phyloP scores from a whole-genome alignment of 192 early-diverging fungal species.

The Linnemannia exigua region DNA sequence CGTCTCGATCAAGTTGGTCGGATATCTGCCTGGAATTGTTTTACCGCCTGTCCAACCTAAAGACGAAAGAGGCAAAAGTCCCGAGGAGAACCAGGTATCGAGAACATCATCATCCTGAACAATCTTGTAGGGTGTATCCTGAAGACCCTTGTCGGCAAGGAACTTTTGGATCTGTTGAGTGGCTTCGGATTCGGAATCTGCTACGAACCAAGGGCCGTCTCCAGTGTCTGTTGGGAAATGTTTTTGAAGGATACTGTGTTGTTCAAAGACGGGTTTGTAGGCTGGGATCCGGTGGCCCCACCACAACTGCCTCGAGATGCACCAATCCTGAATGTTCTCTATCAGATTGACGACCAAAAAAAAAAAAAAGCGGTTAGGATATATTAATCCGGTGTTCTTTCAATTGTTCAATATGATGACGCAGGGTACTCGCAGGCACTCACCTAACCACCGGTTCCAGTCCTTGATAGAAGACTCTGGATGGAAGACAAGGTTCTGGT shows the following conservation, averaged over 20 bases:
- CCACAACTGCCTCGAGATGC: conserved; percentile 97
- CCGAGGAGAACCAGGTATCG: conserved; percentile 99
- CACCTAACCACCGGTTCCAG: conserved; percentile 93
- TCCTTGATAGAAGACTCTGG: conserved; percentile 84
- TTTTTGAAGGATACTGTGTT: not conserved
- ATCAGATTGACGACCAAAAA: not conserved
- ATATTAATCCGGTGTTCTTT: not conserved
- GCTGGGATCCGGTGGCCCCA: conserved; percentile 98
- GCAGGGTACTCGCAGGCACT: not conserved
- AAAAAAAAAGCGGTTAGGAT: not conserved
- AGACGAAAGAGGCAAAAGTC: conserved; percentile 88
- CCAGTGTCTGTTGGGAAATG: conserved; percentile 34
- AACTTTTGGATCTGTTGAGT: conserved; percentile 64
- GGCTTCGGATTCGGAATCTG: conserved; percentile 68
- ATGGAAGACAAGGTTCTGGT: conserved; percentile 74
- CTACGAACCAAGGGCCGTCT: conserved; percentile 78
- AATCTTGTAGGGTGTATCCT: conserved; percentile 54
- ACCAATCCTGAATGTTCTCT: conserved; percentile 94
- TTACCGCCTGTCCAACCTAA: conserved; percentile 65
- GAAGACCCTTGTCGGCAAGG: conserved; percentile 56
- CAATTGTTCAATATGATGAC: not conserved
- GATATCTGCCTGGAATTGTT: conserved; percentile 74
- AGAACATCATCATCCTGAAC: conserved; percentile 92
- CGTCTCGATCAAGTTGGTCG: conserved; percentile 90
- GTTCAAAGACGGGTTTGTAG: conserved; percentile 78